These are phyloP conservation scores for Trypanosoma conorhini DNA, from an alignment of 208 protist genomes.

Conservation along the genomic window DNA sequence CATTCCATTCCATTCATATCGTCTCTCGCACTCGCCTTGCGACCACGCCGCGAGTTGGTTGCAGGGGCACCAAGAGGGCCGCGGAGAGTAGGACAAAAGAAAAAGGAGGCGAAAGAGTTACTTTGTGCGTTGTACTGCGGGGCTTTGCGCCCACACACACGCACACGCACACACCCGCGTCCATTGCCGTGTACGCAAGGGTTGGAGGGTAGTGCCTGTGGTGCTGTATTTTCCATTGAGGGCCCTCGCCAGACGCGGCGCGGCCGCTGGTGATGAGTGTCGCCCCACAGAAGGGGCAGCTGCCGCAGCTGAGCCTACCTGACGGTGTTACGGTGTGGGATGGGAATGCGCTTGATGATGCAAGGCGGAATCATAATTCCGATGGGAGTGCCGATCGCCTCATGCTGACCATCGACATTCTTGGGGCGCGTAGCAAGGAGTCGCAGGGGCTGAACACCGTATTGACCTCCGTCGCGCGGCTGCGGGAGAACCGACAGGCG, in stretches of 20 bases:
- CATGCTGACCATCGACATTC: constrained; percentile 74
- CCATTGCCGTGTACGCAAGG: no score
- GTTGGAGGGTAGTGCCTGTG: neutral
- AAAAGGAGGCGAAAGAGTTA: neutral
- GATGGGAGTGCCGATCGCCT: constrained; percentile 37
- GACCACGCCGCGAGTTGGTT: neutral
- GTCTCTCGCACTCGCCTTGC: neutral
- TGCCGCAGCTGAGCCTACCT: constrained; percentile 45
- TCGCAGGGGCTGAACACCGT: constrained; percentile 58
- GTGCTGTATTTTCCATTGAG: neutral
- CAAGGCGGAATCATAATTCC: constrained; percentile 8
- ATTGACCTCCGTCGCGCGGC: constrained; percentile 62
- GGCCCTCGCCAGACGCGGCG: neutral
- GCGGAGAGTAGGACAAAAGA: constrained; percentile 5
- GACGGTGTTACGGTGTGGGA: constrained; percentile 71
- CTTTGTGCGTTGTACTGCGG: neutral
- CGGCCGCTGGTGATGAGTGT: constrained; percentile 6
- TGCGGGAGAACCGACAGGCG: constrained; percentile 54
- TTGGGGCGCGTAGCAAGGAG: constrained; percentile 61
- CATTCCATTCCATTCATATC: neutral
- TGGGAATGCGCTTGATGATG: constrained; percentile 34
- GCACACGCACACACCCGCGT: neutral
- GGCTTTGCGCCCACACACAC: neutral
- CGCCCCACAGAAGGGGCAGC: neutral
- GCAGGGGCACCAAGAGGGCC: neutral